Conservation (phyloP, 2,329 filamentous ascomycete species). For the Hypomyces perniciosus region DNA sequence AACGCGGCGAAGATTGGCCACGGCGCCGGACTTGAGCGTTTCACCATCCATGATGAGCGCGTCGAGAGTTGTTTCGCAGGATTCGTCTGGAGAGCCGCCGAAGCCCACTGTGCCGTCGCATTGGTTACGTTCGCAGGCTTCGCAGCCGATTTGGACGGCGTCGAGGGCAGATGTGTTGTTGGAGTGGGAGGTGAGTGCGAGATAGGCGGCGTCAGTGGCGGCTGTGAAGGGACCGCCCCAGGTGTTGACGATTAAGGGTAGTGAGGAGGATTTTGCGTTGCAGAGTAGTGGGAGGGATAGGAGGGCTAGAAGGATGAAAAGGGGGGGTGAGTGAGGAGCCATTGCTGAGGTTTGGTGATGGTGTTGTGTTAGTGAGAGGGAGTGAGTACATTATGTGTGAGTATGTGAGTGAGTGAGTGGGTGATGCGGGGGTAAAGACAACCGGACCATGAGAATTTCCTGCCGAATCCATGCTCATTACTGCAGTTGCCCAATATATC, state of each 20-base stretch:
- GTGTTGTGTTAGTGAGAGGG: neutral
- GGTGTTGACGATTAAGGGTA: slow-evolving; percentile 49
- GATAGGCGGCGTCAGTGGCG: slow-evolving; percentile 46
- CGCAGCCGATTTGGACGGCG: slow-evolving; percentile 46
- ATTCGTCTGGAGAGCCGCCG: slow-evolving; percentile 50
- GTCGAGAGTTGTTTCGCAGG: slow-evolving; percentile 53
- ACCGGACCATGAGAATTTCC: too few relatives aligned
- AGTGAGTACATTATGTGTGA: too few relatives aligned
- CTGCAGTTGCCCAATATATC: too few relatives aligned
- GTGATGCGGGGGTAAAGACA: too few relatives aligned
- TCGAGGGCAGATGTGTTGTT: slow-evolving; percentile 37
- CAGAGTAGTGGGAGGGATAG: slow-evolving; percentile 6
- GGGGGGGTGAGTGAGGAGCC: neutral
- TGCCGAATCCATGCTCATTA: too few relatives aligned
- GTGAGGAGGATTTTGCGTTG: slow-evolving; percentile 4
- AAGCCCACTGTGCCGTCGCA: slow-evolving; percentile 51
- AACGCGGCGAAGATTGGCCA: slow-evolving; percentile 45
- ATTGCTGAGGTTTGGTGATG: slow-evolving; percentile 7
- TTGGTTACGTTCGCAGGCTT: slow-evolving; percentile 44
- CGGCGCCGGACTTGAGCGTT: slow-evolving; percentile 48
- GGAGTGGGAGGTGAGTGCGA: slow-evolving; percentile 25
- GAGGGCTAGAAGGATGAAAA: slow-evolving; percentile 13
- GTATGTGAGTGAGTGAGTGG: too few relatives aligned
- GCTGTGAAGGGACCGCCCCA: slow-evolving; percentile 48
- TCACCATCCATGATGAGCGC: slow-evolving; percentile 53